Evolutionary conservation across 2,329 filamentous ascomycete genomes (phyloP).

Genomic region (Dendrostoma leiphaemia): DNA sequence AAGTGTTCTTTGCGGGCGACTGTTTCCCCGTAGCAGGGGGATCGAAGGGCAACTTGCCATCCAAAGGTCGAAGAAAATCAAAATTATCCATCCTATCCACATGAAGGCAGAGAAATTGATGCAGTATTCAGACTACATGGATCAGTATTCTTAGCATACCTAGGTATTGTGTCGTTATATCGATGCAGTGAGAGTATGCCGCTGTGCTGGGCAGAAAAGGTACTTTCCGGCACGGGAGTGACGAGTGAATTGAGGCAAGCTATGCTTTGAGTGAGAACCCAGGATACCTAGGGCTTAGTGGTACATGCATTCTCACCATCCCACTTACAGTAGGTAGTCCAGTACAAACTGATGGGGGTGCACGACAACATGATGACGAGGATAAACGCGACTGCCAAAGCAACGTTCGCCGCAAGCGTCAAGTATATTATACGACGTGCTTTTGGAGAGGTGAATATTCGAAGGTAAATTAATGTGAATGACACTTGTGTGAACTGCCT

Average conservation of each 20-base stretch:
- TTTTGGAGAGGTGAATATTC: background rate
- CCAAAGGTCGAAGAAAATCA: slow-evolving; percentile 1
- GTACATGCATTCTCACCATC: slow-evolving; percentile 36
- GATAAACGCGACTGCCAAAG: slow-evolving; percentile 37
- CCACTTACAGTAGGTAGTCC: slow-evolving; percentile 57
- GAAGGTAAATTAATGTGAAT: background rate
- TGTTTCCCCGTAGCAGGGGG: too few species aligned
- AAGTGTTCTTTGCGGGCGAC: too few species aligned
- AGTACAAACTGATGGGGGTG: slow-evolving; percentile 47
- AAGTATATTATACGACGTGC: background rate
- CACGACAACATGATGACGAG: slow-evolving; percentile 51
- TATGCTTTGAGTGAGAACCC: too few species aligned
- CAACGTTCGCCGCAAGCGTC: background rate
- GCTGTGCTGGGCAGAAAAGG: too few species aligned
- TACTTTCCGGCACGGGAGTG: too few species aligned
- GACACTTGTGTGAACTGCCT: background rate
- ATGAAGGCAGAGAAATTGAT: background rate
- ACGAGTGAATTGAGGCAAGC: too few species aligned
- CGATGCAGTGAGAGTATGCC: too few species aligned
- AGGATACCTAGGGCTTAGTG: background rate
- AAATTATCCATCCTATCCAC: background rate
- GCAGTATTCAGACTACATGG: background rate
- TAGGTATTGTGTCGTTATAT: too few species aligned
- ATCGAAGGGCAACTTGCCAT: background rate
- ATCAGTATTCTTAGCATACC: too few species aligned